Base-by-base conservation (phyloP, 2,329 filamentous ascomycete species). In the Alternaria metachromatica region DNA sequence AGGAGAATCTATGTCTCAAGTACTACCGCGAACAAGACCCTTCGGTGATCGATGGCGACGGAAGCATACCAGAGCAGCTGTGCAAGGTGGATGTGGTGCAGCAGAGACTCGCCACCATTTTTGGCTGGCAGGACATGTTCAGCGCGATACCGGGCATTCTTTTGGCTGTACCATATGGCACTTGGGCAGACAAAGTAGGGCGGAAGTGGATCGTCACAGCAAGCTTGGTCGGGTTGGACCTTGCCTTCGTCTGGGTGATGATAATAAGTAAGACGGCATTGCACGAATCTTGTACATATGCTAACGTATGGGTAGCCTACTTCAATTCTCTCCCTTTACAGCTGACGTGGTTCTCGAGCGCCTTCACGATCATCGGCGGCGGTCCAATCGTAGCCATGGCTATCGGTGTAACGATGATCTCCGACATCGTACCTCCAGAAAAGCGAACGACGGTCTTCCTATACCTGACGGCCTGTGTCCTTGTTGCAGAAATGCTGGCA, bases 61-160 rank as follows among this genome's bases (percentile, higher is more conserved):
- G 83, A 12, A 75, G 78, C 23, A 80, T 86, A 15, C 74, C 80
- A 1, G 84, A 86, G 76, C 75, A 78, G n/a, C 67, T 83, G 65
- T 86, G 84, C 72, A 86, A 86, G 74, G 73, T 82, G n/a, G 79
- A 82, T 30, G 78, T 77, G 45, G 79, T 86, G 20, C 84, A 86
- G 67, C 78, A 83, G 50, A 81, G 83, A 70, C 66, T 86, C 67
- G 84, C 84, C 1, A 82, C 82, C 57, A 82, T 86, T 12, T 84
- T 85, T 66, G 84, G 83, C 2, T 84, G 84, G 75, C 80, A 82
- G 71, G 83, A 84, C 64, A 83, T 83, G 58, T 85, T 84, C 63
- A 82, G 84, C 68, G 82, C 70, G 21, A 71, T 76, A 20, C 70
- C 75, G 67, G 81, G 82, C 58, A 82, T 84, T 20, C 64, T 86